Percentiles rank a stretch among this genome's conserved stretches.
These are phyloP conservation scores for Verticillium klebahnii DNA, from an alignment of 2,329 filamentous ascomycete genomes.

Conservation along the genomic window DNA sequence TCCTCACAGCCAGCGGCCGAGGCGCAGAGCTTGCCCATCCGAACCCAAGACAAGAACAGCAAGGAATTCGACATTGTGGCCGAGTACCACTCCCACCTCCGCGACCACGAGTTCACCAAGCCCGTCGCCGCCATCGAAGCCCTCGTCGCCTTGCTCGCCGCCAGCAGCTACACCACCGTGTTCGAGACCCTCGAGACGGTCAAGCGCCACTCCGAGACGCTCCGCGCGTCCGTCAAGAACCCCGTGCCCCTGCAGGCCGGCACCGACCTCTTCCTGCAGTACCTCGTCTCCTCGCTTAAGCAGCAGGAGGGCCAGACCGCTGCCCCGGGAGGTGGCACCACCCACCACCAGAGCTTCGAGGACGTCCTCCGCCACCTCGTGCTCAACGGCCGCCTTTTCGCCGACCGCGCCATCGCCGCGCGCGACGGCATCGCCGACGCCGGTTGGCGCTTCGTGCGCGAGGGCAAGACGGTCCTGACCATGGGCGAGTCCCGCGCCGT, in stretches of 20 bases:
- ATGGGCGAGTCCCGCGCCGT: slow-evolving; percentile 87
- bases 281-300: slow-evolving; percentile 72
- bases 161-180: slow-evolving; percentile 77
- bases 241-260: slow-evolving; percentile 89
- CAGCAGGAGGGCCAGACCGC: slow-evolving; percentile 37
- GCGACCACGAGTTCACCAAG: slow-evolving; percentile 85
- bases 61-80: slow-evolving; percentile 44
- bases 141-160: slow-evolving; percentile 78
- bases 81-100: slow-evolving; percentile 49
- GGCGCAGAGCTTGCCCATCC: slow-evolving; percentile 16
- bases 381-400: slow-evolving; percentile 81
- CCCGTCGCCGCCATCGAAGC: slow-evolving; percentile 92
- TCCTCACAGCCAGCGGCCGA: background rate
- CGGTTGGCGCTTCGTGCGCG: slow-evolving; percentile 72
- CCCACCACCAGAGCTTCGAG: slow-evolving; percentile 58
- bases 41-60: slow-evolving; percentile 14
- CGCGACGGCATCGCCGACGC: slow-evolving; percentile 77
- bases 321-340: slow-evolving; percentile 14
- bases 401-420: slow-evolving; percentile 78
- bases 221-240: slow-evolving; percentile 78
- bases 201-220: slow-evolving; percentile 67
- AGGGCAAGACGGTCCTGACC: slow-evolving; percentile 80
- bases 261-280: slow-evolving; percentile 92
- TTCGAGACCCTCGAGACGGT: slow-evolving; percentile 90
- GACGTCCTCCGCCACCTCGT: slow-evolving; percentile 78